phyloP scores from a whole-genome alignment of 2,329 filamentous ascomycete species.

The Daldinia sp. region DNA sequence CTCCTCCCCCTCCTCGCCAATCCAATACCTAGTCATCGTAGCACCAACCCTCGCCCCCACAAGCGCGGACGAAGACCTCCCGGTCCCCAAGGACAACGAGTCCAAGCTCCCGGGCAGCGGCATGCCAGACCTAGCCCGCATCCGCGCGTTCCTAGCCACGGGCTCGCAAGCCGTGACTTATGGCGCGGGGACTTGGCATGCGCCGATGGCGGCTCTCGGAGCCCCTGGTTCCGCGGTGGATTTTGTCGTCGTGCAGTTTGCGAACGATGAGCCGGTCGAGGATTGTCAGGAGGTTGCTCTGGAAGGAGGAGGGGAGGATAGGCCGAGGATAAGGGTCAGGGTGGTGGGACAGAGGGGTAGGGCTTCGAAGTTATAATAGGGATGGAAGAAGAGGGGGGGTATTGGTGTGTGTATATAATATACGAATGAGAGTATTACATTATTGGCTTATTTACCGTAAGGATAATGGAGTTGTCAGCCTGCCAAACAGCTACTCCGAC shows the following conservation, averaged over 20 bases:
- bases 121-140: conserved; percentile 73
- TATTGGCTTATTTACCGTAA: background rate
- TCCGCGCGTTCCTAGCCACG: conserved; percentile 81
- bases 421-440: background rate
- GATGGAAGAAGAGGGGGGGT: background rate
- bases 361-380: conserved; percentile 27
- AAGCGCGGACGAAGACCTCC: conserved; percentile 48
- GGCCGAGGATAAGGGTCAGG: conserved; percentile 41
- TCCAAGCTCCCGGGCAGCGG: conserved; percentile 62
- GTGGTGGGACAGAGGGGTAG: conserved; percentile 9
- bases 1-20: conserved; percentile 40
- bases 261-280: conserved; percentile 81
- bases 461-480: background rate
- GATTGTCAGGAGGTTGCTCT: conserved; percentile 82
- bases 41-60: conserved; percentile 72
- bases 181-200: conserved; percentile 91
- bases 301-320: conserved; percentile 42
- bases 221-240: conserved; percentile 66
- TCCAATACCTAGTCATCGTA: conserved; percentile 83
- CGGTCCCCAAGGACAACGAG: conserved; percentile 42
- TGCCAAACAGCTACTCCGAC: too few species aligned
- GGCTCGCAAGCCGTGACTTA: conserved; percentile 90
- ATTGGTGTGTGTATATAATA: background rate
- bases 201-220: conserved; percentile 91
- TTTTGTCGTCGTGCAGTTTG: conserved; percentile 90